Conservation (phyloP, 257 asterid species). For the Solanum virginianum region DNA sequence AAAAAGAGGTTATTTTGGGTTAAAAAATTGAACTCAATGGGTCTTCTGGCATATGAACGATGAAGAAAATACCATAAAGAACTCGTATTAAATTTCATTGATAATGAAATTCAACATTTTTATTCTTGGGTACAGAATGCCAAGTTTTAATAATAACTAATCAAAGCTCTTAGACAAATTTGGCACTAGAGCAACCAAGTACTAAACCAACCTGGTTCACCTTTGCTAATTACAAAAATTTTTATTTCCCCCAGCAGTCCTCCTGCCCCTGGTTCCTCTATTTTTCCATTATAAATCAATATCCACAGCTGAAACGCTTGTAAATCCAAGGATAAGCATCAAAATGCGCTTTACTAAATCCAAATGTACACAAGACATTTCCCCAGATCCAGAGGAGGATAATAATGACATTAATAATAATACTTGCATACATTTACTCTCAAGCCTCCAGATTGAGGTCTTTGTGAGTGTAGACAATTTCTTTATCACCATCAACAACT, state of each 20-base stretch:
- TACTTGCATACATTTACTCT: neutral
- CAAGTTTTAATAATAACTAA: neutral
- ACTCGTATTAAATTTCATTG: neutral
- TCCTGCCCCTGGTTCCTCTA: neutral
- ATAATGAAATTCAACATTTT: neutral
- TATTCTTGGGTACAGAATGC: neutral
- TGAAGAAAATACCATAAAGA: neutral
- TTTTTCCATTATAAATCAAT: neutral
- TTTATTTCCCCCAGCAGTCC: neutral
- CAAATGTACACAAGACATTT: neutral
- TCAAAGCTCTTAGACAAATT: neutral
- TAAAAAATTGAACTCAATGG: neutral
- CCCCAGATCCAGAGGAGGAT: neutral
- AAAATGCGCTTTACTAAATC: neutral
- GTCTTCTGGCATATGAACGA: neutral
- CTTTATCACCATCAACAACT: slow-evolving; percentile 37
- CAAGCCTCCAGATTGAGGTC: slow-evolving; percentile 14
- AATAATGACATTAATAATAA: neutral
- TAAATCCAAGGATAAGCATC: neutral
- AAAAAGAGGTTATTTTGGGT: neutral
- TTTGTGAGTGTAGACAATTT: slow-evolving; percentile 35
- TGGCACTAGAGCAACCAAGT: neutral
- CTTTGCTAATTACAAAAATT: neutral
- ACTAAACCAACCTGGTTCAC: neutral
- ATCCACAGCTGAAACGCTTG: neutral